A percentile compares a stretch with the other conserved stretches of the same genome.
Evolutionary conservation across 129 eudicot genomes (phyloP).

Genomic region (Centella asiatica): DNA sequence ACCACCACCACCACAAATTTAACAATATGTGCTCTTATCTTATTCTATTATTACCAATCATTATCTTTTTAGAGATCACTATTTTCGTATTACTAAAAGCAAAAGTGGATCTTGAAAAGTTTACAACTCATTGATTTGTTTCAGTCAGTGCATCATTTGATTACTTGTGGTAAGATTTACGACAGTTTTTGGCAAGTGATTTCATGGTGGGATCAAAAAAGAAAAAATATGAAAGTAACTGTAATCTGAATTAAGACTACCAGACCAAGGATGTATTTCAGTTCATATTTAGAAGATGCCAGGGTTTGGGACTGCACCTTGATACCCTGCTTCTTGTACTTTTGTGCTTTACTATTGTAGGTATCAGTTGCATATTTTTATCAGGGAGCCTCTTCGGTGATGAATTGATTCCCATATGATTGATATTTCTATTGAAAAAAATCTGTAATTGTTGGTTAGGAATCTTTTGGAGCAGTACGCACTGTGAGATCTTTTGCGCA

Average conservation of each 20-base stretch:
- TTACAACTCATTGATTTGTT: background rate
- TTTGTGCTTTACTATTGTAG: background rate
- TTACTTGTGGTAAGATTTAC: background rate
- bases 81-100: background rate
- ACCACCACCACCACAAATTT: background rate
- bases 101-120: background rate
- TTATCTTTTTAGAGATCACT: no score
- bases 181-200: background rate
- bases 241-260: background rate
- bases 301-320: background rate
- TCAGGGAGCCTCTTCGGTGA: background rate
- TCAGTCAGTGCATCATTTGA: background rate
- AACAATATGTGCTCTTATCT: background rate
- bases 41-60: no score
- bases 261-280: background rate
- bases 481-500: constrained; percentile 94
- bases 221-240: background rate
- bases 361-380: background rate
- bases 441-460: constrained; percentile 33
- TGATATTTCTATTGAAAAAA: background rate
- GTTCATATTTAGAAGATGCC: background rate
- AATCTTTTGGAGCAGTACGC: constrained; percentile 85
- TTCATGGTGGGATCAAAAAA: background rate
- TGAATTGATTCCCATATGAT: background rate
- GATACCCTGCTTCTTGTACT: background rate